These are phyloP conservation scores for Exophiala mesophila DNA, from an alignment of 2,329 filamentous ascomycete species.

Conservation along the genomic window DNA sequence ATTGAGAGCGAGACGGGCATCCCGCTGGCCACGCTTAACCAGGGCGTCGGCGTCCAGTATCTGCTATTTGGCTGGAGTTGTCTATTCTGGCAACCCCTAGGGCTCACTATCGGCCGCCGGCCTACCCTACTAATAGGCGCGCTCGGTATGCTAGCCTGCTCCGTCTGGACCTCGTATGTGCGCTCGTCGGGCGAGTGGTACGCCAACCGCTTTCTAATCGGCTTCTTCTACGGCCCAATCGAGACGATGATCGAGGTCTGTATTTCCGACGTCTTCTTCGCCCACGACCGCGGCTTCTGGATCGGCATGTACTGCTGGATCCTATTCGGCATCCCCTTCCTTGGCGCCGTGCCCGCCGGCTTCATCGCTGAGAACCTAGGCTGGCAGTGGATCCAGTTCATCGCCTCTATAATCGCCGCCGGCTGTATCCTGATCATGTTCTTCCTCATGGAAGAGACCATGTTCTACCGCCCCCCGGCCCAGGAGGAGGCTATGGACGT, in stretches of 20 bases:
- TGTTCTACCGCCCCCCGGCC: conserved; percentile 12
- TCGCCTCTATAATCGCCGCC: conserved; percentile 47
- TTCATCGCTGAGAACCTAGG: conserved; percentile 46
- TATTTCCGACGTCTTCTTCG: conserved; percentile 43
- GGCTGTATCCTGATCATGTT: conserved; percentile 45
- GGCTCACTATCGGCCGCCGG: conserved; percentile 7
- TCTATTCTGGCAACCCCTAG: conserved; percentile 52
- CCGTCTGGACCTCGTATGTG: conserved; percentile 42
- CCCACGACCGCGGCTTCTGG: conserved; percentile 53
- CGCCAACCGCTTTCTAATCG: conserved; percentile 43
- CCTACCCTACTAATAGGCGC: conserved; percentile 7
- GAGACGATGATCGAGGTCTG: conserved; percentile 46
- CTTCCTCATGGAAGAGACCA: conserved; percentile 51
- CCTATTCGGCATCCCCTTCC: conserved; percentile 46
- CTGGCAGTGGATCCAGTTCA: conserved; percentile 53
- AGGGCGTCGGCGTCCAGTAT: conserved; percentile 52
- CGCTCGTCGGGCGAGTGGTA: conserved; percentile 44
- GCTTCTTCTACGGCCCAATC: conserved; percentile 45
- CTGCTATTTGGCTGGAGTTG: conserved; percentile 53
- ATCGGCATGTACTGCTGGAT: conserved; percentile 51
- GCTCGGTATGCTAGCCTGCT: conserved; percentile 9
- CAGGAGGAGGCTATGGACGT: conserved; percentile 9
- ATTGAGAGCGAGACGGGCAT: conserved; percentile 49
- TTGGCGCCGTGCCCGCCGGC: conserved; percentile 43
- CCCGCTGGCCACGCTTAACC: conserved; percentile 49